Conservation (phyloP, 352 stramenopile genomes). For the Aphanomyces astaci region DNA sequence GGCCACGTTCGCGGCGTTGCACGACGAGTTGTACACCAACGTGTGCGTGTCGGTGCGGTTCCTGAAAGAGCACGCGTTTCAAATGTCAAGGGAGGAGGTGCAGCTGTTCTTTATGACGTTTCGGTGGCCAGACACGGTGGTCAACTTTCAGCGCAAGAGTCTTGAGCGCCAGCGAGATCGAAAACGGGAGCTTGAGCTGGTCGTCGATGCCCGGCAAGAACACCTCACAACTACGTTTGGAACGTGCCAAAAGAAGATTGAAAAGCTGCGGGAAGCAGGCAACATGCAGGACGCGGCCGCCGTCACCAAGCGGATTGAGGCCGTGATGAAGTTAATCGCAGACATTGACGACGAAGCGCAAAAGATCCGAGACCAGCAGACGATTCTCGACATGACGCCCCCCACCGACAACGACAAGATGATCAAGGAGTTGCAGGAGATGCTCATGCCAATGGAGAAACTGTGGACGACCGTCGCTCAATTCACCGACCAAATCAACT, state of each 20-base stretch:
- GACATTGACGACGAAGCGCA: slow-evolving; percentile 77
- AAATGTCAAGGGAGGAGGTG: slow-evolving; percentile 82
- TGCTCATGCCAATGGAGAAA: slow-evolving; percentile 79
- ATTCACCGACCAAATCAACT: slow-evolving; percentile 20
- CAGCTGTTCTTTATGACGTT: slow-evolving; percentile 87
- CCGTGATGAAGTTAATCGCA: slow-evolving; percentile 66
- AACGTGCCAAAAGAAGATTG: slow-evolving; percentile 73
- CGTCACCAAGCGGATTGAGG: slow-evolving; percentile 75
- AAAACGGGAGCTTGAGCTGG: slow-evolving; percentile 83
- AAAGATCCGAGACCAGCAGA: slow-evolving; percentile 82
- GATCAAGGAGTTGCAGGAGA: slow-evolving; percentile 66
- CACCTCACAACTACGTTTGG: slow-evolving; percentile 74
- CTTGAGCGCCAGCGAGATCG: slow-evolving; percentile 86
- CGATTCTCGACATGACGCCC: slow-evolving; percentile 66
- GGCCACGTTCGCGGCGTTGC: slow-evolving; percentile 58
- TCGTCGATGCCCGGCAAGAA: slow-evolving; percentile 84
- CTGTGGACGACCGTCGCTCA: slow-evolving; percentile 78
- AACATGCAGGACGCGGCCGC: slow-evolving; percentile 72
- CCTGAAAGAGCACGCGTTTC: slow-evolving; percentile 82
- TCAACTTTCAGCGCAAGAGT: slow-evolving; percentile 85
- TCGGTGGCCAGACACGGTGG: slow-evolving; percentile 87
- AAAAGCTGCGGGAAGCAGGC: slow-evolving; percentile 86
- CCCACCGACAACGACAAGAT: slow-evolving; percentile 73
- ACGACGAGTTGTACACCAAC: slow-evolving; percentile 65
- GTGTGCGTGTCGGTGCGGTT: slow-evolving; percentile 79